Percentiles rank a stretch among this genome's conserved stretches.
Evolutionary conservation across 371 early-diverging fungal species (phyloP).

Genomic region (Haplosporangium sp.): DNA sequence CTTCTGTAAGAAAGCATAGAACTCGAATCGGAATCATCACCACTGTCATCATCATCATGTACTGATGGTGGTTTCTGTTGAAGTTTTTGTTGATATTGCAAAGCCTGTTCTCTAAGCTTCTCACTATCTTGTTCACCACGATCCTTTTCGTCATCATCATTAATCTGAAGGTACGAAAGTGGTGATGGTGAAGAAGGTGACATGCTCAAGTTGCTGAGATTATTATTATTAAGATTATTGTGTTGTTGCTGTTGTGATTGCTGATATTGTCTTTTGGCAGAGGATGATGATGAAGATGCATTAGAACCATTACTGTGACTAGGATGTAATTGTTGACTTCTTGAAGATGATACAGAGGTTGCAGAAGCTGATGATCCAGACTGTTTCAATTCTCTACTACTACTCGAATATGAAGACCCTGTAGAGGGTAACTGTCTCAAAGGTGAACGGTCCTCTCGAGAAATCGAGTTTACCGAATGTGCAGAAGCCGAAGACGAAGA

Average conservation of each 20-base stretch:
- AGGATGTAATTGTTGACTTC: conserved; percentile 13
- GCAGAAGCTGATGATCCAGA: conserved; percentile 49
- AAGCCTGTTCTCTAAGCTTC: conserved; percentile 54
- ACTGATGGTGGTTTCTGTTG: conserved; percentile 53
- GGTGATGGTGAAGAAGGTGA: conserved; percentile 43
- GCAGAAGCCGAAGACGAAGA: conserved; percentile 17
- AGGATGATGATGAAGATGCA: conserved; percentile 17
- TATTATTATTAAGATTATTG: not conserved
- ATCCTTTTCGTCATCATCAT: conserved; percentile 30
- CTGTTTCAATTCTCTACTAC: conserved; percentile 33
- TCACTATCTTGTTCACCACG: conserved; percentile 15
- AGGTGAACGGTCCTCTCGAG: not conserved
- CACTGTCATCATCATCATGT: conserved; percentile 46
- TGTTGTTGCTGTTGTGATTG: conserved; percentile 4
- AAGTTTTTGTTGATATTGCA: conserved; percentile 49
- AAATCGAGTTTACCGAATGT: not conserved
- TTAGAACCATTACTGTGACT: conserved; percentile 27
- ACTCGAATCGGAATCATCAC: conserved; percentile 52
- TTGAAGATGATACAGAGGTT: conserved; percentile 13
- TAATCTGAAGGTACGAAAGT: conserved; percentile 28
- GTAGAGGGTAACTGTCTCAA: conserved; percentile 33
- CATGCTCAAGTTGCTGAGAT: not conserved
- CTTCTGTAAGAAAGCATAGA: conserved; percentile 47
- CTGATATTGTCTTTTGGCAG: conserved; percentile 8
- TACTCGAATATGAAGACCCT: conserved; percentile 30